Base-by-base conservation (phyloP, 2,329 filamentous ascomycete species). In the Xylaria hypoxylon region DNA sequence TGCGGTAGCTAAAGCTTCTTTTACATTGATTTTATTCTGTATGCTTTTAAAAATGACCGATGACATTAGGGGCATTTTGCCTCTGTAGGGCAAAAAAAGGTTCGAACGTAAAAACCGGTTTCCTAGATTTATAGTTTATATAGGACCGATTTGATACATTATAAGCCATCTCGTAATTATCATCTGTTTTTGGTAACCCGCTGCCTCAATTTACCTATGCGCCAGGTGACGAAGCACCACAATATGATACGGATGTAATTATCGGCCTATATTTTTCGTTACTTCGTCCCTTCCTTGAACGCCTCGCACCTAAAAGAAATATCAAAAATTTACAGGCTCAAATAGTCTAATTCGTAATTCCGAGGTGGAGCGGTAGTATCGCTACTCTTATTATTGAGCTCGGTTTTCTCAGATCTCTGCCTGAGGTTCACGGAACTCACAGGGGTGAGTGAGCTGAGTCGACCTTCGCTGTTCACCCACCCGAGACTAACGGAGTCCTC, bases 261-360 rank as follows among this genome's bases (percentile, higher is more conserved):
- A 42, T 17, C 52, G 26, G 47, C 17, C 10, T 33, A 44, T 19
- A 10, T 56, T 63, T 52, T 33, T 38, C 11, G 8, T 26, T 26
- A n/a, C 38, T 24, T 38, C n/a, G 3, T 26, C 28, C 3, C 15
- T 22, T 4, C 13, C 59, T n/a, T 7, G 11, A 38, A 42, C 48
- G 59, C 63, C 58, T 26, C 17, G 3, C 5, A 24, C 5, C n/a
- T 11, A 5, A 8, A 35, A 51, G 28, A 24, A 50, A 44, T 15
- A 35, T 13, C 6, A 33, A 44, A 52, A 38, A 19, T 0, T 69
- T 51, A 71, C n/a, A 71, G 58, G 40, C 56, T 62, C 17, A 71
- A 51, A 62, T 60, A 71, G 26, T 71, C 69, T 13, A 71, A 22
- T 44, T 71, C 64, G 13, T 71, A 62, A n/a, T 68, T 68, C 1